Evolutionary conservation across 371 early-diverging fungal genomes (phyloP).

Genomic region (Basidiobolus meristosporus): DNA sequence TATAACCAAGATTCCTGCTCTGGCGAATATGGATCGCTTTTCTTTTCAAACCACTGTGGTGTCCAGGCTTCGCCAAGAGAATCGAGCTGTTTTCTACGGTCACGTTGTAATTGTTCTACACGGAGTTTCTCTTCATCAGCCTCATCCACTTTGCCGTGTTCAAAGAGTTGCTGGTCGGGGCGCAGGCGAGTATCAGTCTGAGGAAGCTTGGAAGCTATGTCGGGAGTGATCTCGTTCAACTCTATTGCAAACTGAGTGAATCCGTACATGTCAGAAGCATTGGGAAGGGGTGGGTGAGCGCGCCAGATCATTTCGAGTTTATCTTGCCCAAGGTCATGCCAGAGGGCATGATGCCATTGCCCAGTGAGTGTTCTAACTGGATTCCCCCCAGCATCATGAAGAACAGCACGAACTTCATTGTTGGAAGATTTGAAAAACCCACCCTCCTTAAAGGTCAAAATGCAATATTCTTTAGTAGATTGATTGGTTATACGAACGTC

Average conservation of each 20-base stretch:
- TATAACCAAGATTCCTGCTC: slow-evolving; percentile 41
- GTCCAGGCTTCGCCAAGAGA: slow-evolving; percentile 30
- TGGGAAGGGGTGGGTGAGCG: slow-evolving; percentile 39
- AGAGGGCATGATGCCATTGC: slow-evolving; percentile 27
- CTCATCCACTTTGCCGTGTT: slow-evolving; percentile 48
- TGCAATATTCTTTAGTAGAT: slow-evolving; percentile 34
- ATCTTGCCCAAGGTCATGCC: slow-evolving; percentile 22
- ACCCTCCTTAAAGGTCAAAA: slow-evolving; percentile 38
- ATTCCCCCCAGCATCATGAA: slow-evolving; percentile 18
- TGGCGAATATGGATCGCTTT: slow-evolving; percentile 15
- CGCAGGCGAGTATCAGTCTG: slow-evolving; percentile 76
- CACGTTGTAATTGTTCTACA: slow-evolving; percentile 77
- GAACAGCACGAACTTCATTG: slow-evolving; percentile 41
- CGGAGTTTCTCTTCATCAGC: slow-evolving; percentile 72
- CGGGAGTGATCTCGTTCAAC: slow-evolving; percentile 18
- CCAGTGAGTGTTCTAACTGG: slow-evolving; percentile 16
- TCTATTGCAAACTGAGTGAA: slow-evolving; percentile 71
- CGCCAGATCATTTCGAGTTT: slow-evolving; percentile 62
- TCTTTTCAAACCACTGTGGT: slow-evolving; percentile 59
- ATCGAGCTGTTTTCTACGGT: slow-evolving; percentile 49
- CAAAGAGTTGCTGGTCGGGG: slow-evolving; percentile 71
- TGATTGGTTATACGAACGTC: slow-evolving; percentile 51
- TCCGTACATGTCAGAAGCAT: slow-evolving; percentile 63
- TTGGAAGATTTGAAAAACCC: slow-evolving; percentile 26
- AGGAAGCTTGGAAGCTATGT: slow-evolving; percentile 33